Percentiles rank a stretch among this genome's conserved stretches.
phyloP scores from a whole-genome alignment of 2,329 filamentous ascomycete genomes.

The Monosporascus sp. region DNA sequence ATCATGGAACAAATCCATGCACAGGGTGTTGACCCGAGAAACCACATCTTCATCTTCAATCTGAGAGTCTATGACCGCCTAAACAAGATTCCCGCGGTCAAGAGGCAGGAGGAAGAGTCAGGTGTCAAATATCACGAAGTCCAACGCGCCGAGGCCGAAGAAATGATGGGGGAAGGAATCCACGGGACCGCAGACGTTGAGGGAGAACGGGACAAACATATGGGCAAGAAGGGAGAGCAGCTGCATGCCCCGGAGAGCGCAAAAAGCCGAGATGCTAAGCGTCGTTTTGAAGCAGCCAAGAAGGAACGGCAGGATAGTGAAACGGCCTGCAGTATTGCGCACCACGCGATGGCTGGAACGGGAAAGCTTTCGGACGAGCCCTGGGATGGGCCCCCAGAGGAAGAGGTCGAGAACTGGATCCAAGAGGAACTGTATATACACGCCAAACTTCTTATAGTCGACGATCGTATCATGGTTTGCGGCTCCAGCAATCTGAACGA shows the following conservation, averaged over 20 bases:
- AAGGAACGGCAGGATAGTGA: constrained; percentile 29
- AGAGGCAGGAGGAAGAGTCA: constrained; percentile 71
- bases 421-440: constrained; percentile 97
- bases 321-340: constrained; percentile 54
- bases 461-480: constrained; percentile 80
- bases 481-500: constrained; percentile 91
- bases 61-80: constrained; percentile 87
- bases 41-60: constrained; percentile 93
- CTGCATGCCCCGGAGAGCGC: constrained; percentile 28
- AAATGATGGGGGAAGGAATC: constrained; percentile 74
- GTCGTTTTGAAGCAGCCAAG: constrained; percentile 45
- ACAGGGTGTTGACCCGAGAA: constrained; percentile 67
- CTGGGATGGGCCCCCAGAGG: constrained; percentile 71
- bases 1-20: constrained; percentile 75
- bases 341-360: constrained; percentile 72
- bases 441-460: constrained; percentile 81
- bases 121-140: constrained; percentile 82
- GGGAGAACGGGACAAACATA: constrained; percentile 42
- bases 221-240: constrained; percentile 35
- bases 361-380: constrained; percentile 59
- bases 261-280: constrained; percentile 41
- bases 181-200: constrained; percentile 49
- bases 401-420: constrained; percentile 82
- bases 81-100: constrained; percentile 71
- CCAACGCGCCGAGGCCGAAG: constrained; percentile 81